Base-by-base conservation (phyloP, 129 eudicot genomes). In the Erigeron canadensis region DNA sequence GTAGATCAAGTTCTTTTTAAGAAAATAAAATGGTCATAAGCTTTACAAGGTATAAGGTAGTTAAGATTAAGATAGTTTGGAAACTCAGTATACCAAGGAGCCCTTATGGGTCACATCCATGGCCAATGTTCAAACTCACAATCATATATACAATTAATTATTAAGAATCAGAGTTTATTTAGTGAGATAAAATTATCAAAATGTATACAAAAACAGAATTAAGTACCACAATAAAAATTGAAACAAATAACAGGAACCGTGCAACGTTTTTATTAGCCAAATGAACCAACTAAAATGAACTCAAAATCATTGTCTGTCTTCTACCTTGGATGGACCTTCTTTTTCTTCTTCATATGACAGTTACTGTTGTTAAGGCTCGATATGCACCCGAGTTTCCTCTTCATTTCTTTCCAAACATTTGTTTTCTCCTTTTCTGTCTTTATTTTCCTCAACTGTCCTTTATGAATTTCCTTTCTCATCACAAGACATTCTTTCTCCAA, bases 321-420 rank as follows among this genome's bases (percentile, higher is more conserved):
- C 45, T 67, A 34, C 64, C 80, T 75, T 19, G 82, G 84, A 70
- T 86, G 82, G 73, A 85, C 79, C 77, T 87, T 87, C 80, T 63
- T 63, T 45, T 81, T 86, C 85, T 77, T 87, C 83, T 87, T 87
- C 45, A 87, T 81, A 67, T 89, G 96, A 68, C 91, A 84, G 39
- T 90, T 79, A 34, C 74, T 60, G 12, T 87, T 91, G 39, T 79
- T 69, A 53, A 74, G 61, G 42, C 81, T 83, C 6, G 81, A 80
- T 18, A 65, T 47, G 72, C 97, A 90, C 69, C 95, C 91, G n/a
- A 87, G 77, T 57, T 85, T 90, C 77, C 97, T 87, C 82, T 87
- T 90, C 97, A 90, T 77, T 51, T 83, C 89, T 53, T 40, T 72
- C 97, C 97, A 90, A 67, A 90, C 54, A 22, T 86, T 78, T 45